phyloP scores from a whole-genome alignment of 2,329 filamentous ascomycete genomes.

The Eurotiales sp. region DNA sequence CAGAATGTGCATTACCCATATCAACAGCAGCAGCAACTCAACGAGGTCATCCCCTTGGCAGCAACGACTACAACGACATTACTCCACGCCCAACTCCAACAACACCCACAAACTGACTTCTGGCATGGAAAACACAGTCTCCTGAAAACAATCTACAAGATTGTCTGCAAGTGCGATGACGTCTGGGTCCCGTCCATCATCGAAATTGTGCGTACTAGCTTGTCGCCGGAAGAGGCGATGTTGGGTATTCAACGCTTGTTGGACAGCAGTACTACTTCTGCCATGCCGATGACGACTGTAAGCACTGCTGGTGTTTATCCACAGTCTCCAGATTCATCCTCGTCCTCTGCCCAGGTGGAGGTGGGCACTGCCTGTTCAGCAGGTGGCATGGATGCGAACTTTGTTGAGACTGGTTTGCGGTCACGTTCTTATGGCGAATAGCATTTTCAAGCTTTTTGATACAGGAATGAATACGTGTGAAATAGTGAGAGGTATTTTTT shows the following conservation, averaged over 20 bases:
- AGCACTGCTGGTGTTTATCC: background rate
- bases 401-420: background rate
- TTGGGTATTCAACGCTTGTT: constrained; percentile 19
- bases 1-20: no score
- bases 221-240: constrained; percentile 27
- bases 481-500: no score
- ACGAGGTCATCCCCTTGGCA: background rate
- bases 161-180: constrained; percentile 27
- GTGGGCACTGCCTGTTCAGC: background rate
- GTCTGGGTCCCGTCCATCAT: constrained; percentile 23
- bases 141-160: constrained; percentile 24
- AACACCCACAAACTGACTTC: constrained; percentile 16
- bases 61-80: background rate
- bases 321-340: background rate
- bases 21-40: background rate
- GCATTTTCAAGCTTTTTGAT: no score
- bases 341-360: background rate
- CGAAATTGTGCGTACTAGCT: constrained; percentile 25
- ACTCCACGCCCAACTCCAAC: constrained; percentile 6
- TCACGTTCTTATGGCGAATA: no score
- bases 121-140: constrained; percentile 26
- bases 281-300: background rate
- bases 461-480: no score
- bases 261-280: background rate
- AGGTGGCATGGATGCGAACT: background rate